These are phyloP conservation scores for Protostelium mycophagum DNA, from an alignment of 78 protist species.

Conservation along the genomic window DNA sequence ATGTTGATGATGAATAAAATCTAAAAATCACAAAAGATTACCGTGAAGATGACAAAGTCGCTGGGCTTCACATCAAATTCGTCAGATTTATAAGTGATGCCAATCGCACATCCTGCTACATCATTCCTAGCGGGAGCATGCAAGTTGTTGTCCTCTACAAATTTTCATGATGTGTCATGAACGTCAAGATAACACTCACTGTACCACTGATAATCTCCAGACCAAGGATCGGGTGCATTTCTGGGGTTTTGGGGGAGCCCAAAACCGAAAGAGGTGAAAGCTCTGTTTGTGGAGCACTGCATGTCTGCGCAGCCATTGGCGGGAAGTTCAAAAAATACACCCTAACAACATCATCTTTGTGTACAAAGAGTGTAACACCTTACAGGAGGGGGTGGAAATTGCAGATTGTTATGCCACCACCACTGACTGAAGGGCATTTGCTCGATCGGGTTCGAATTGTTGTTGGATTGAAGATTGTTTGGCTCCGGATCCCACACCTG, in stretches of 20 bases:
- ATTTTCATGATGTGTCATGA: not conserved
- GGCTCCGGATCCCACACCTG: too few relatives aligned
- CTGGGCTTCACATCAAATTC: not conserved
- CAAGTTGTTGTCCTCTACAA: not conserved
- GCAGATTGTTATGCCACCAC: not conserved
- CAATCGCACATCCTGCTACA: not conserved
- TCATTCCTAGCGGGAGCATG: not conserved
- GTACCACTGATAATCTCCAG: not conserved
- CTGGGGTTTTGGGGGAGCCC: not conserved
- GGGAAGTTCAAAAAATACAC: not conserved
- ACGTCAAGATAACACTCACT: not conserved
- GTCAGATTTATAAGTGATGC: not conserved
- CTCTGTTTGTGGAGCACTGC: not conserved
- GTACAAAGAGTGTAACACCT: not conserved
- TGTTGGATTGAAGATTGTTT: too few relatives aligned
- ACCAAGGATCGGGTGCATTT: not conserved
- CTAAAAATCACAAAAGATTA: not conserved
- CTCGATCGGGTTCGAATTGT: too few relatives aligned
- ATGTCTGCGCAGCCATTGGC: not conserved
- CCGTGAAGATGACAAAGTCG: not conserved
- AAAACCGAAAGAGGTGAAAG: not conserved
- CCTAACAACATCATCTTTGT: not conserved
- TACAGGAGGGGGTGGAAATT: not conserved
- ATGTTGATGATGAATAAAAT: not conserved
- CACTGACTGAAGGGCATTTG: not conserved